Conservation (phyloP, 1,284 basidiomycete genomes). For the Ceratobasidium sp. region DNA sequence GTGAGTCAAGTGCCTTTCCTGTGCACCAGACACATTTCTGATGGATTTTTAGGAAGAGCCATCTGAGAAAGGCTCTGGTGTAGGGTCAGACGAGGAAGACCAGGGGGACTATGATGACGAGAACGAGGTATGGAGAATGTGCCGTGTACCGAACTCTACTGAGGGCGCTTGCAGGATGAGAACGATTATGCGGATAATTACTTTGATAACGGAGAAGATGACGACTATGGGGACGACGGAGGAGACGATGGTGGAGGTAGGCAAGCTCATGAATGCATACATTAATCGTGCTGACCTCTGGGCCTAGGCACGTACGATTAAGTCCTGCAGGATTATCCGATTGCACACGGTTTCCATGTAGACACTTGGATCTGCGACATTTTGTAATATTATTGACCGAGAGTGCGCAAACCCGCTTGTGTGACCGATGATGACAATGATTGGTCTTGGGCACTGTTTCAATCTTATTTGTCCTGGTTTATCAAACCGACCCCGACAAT, state of each 20-base stretch:
- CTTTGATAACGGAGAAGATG: slow-evolving; percentile 82
- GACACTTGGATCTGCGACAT: not conserved
- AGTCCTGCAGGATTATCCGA: too few species aligned
- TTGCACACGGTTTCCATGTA: slow-evolving; percentile 4
- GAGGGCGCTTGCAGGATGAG: slow-evolving; percentile 58
- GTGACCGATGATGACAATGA: slow-evolving; percentile 1
- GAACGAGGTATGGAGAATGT: slow-evolving; percentile 58
- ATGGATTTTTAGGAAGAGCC: slow-evolving; percentile 16
- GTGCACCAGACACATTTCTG: not conserved
- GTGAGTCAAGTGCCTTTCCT: not conserved
- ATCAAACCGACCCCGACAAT: slow-evolving; percentile 78
- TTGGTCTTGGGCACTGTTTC: slow-evolving; percentile 54
- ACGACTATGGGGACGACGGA: slow-evolving; percentile 73
- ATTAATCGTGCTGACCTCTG: not conserved
- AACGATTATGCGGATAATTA: slow-evolving; percentile 86
- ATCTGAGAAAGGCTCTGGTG: slow-evolving; percentile 41
- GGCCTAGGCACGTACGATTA: slow-evolving; percentile 8
- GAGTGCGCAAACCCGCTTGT: slow-evolving; percentile 28
- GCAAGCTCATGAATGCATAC: not conserved
- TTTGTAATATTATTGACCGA: not conserved
- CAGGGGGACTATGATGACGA: slow-evolving; percentile 83
- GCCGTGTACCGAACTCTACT: not conserved
- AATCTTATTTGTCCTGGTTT: slow-evolving; percentile 57
- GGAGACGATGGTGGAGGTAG: slow-evolving; percentile 60
- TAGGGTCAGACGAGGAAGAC: slow-evolving; percentile 58